Percentiles rank a stretch among this genome's conserved stretches.
Evolutionary conservation across 2,329 filamentous ascomycete species (phyloP).

Genomic region (Aspergillus fischeri): DNA sequence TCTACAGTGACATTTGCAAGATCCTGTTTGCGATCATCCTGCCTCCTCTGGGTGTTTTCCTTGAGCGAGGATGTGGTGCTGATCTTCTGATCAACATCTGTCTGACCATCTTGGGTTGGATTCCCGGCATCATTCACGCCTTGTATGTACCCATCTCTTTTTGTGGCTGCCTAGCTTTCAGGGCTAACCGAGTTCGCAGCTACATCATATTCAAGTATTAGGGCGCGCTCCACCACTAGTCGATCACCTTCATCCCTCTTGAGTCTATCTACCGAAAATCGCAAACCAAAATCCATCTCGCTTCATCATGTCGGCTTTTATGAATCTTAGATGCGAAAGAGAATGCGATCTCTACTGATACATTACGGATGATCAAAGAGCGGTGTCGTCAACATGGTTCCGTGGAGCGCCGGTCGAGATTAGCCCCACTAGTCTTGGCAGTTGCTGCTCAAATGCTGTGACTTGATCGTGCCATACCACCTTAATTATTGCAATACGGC

Average conservation of each 20-base stretch:
- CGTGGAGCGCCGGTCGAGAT: constrained; percentile 25
- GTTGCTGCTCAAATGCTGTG: constrained; percentile 11
- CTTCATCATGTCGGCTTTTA: constrained; percentile 4
- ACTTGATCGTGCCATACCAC: constrained; percentile 3
- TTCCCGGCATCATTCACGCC: constrained; percentile 87
- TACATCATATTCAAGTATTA: constrained; percentile 92
- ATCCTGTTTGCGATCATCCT: constrained; percentile 86
- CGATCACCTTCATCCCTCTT: constrained; percentile 3
- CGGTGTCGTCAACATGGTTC: constrained; percentile 23
- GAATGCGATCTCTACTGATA: not conserved
- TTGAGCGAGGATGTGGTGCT: constrained; percentile 83
- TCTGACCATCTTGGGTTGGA: constrained; percentile 71
- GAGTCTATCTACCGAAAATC: constrained; percentile 1
- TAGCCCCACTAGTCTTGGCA: constrained; percentile 23
- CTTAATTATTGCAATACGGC: constrained; percentile 6
- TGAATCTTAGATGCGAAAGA: constrained; percentile 3
- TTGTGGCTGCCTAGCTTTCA: not conserved
- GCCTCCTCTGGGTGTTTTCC: constrained; percentile 87
- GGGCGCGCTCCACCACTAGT: constrained; percentile 14
- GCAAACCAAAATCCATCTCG: constrained; percentile 1
- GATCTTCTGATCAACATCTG: constrained; percentile 92
- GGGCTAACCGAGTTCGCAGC: constrained; percentile 36
- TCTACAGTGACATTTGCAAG: constrained; percentile 67
- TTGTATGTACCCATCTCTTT: constrained; percentile 55
- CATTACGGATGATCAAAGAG: constrained; percentile 4